These are phyloP conservation scores for Lathyrus oleraceus DNA, from an alignment of 306 rosid genomes.

Conservation along the genomic window DNA sequence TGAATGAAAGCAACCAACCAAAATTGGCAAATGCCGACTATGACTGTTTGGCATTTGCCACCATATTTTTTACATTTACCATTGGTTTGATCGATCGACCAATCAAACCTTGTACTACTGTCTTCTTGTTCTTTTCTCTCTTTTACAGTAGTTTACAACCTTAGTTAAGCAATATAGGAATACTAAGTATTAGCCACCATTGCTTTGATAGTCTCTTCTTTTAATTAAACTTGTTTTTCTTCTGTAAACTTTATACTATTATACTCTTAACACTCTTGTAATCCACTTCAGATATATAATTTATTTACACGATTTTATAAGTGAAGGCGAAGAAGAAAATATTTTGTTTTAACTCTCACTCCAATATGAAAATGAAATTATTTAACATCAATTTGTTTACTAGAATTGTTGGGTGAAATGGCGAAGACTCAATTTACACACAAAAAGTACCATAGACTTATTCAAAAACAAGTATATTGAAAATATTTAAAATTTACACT, in stretches of 20 bases:
- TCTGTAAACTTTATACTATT: too few species aligned
- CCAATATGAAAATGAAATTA: constrained; percentile 20
- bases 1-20: not conserved
- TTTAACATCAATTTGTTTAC: not conserved
- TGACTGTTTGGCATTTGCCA: not conserved
- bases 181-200: not conserved
- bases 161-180: not conserved
- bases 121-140: not conserved
- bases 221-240: too few species aligned
- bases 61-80: not conserved
- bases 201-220: too few species aligned
- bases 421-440: not conserved
- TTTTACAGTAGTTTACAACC: not conserved
- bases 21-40: not conserved
- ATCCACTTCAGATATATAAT: constrained; percentile 15
- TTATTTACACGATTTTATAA: not conserved
- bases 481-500: too few species aligned
- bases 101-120: not conserved
- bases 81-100: not conserved
- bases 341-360: constrained; percentile 32
- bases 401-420: not conserved
- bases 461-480: too few species aligned
- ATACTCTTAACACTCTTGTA: not conserved
- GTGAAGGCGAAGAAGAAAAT: not conserved
- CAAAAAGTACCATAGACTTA: too few species aligned